These are phyloP conservation scores for Sclerotinia minor DNA, from an alignment of 2,329 filamentous ascomycete genomes.

Conservation along the genomic window DNA sequence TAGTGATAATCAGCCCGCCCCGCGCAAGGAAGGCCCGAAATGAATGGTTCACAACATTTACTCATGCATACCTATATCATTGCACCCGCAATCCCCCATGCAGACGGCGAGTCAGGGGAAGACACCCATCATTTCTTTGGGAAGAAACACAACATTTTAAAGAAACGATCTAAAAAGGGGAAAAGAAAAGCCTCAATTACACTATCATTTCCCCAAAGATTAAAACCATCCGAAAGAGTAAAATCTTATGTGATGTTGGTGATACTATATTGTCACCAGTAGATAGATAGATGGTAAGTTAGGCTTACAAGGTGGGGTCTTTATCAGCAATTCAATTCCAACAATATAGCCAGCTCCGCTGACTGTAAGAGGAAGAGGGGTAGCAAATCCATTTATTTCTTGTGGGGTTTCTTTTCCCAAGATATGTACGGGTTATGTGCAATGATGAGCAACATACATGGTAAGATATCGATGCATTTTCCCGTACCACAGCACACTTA, in stretches of 20 bases:
- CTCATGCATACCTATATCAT: neutral
- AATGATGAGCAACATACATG: constrained; percentile 1
- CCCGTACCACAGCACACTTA: neutral
- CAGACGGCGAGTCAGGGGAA: constrained; percentile 7
- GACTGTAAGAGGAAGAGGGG: constrained; percentile 11
- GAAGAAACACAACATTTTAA: neutral
- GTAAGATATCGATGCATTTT: neutral
- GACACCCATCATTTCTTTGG: neutral
- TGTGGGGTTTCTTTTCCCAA: neutral
- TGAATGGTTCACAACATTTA: constrained; percentile 11
- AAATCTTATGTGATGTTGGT: constrained; percentile 13
- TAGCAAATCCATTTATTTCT: neutral
- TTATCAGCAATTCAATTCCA: neutral
- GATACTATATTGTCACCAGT: neutral
- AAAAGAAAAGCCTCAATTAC: too few relatives aligned
- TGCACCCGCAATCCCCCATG: neutral
- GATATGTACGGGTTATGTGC: neutral
- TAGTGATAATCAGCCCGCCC: constrained; percentile 4
- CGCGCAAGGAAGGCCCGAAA: constrained; percentile 11
- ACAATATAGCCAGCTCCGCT: constrained; percentile 4
- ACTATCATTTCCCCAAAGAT: neutral
- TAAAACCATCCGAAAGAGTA: neutral
- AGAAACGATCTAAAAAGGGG: neutral
- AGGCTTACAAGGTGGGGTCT: constrained; percentile 8
- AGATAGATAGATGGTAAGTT: neutral